Base-by-base conservation (phyloP, 805 yeast species). In the Schwanniomyces pseudopolymorphus region DNA sequence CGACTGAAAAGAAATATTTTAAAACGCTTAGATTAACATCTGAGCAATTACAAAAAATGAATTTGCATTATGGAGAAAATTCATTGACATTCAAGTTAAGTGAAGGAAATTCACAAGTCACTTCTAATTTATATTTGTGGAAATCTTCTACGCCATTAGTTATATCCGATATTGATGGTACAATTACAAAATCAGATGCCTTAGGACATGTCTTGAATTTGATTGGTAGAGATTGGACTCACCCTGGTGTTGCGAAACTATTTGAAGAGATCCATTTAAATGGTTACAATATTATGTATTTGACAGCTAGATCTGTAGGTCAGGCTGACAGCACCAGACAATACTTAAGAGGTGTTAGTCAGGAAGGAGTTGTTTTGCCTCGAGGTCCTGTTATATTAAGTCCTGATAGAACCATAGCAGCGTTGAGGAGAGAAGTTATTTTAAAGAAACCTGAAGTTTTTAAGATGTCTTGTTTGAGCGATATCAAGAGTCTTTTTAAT, bases 181-280 rank as follows among this genome's bases (percentile, higher is more conserved):
- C 99, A 1, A 94, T 94, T 54, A 94, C 99, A 14, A 91, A 90
- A 66, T 90, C 97, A 0, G 99, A 94, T 70, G 99, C 99, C 0
- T 72, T 94, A 58, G 99, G 99, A 2, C 99, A 94, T 66, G 92
- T 94, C 2, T 73, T 94, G 64, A 90, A 94, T 14, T 83, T 92
- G 82, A 73, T 94, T 31, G 99, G 99, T 4, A 80, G 89, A 56
- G 99, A 94, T 70, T 94, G 99, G 99, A 94, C 99, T 0, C 99
- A 94, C 63, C 80, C 83, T 1, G 99, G 99, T 26, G 99, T 94
- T 35, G 96, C 97, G 2, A 84, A 84, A 58, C 70, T 94, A 46
- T 94, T 91, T 61, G 82, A 81, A n/a, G 99, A 94, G 63, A 94
- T 94, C 51, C 61, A 77, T 39, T 69, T 78, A 47, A 94, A 94